Evolutionary conservation across 805 yeast genomes (phyloP), one percentile per base, ranked within the genome.

Genomic region (Pichia heedii): DNA sequence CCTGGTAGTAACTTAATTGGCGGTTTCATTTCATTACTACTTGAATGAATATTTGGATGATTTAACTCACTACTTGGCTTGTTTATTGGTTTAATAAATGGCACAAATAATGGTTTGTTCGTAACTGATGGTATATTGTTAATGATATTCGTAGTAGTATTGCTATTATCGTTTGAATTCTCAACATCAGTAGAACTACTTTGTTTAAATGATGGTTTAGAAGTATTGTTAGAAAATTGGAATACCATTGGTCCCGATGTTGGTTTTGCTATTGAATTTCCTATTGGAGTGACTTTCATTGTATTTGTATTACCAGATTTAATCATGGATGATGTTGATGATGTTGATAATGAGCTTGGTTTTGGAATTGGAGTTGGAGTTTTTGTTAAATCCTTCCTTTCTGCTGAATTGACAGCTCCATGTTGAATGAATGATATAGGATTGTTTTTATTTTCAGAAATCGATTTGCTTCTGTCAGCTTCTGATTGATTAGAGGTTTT

Each of bases 71-170:
- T n/a, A 27, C 3, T 13, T 11, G 47, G 38, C 11, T 48, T 48
- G 12, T 30, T 24, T 30, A 41, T 45, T 33, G 51, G 55, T 29
- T 29, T 29, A 5, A 29, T 29, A 2, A 16, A 29, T 13, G 32
- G 32, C 33, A 39, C 47, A 36, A 38, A 34, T 11, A 42, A 33
- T 33, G 47, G 45, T 8, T 37, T 54, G 29, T 32, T 45, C 13
- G 44, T 48, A 18, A 47, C 40, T 33, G 39, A 20, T 32, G 42
- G 42, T 22, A 8, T 21, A 20, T 9, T 21, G 27, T 21, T n/a
- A 27, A 8, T 21, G 13, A 21, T n/a, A 20, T 15, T 8, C n/a
- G 27, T 22, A 21, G 20, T 21, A 34, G 9, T 21, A 21, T 42
- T 26, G 24, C 48, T 19, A 29, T 29, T 29, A n/a, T n/a, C n/a